These are phyloP conservation scores for Trametes sp. DNA, from an alignment of 1,284 basidiomycete species.

Conservation along the genomic window DNA sequence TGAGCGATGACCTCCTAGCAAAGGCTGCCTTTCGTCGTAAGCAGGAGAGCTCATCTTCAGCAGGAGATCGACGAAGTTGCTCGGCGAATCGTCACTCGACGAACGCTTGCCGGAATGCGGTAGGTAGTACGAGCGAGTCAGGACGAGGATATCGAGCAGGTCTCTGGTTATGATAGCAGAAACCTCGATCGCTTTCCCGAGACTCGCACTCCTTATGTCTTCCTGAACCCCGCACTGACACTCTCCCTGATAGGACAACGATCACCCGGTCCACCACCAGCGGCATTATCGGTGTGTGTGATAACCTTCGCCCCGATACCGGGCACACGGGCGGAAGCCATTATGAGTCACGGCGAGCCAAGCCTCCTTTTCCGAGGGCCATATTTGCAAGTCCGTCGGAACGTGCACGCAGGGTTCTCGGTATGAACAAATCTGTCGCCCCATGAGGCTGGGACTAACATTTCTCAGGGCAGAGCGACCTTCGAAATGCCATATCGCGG, in stretches of 20 bases:
- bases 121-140: background rate
- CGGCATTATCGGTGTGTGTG: slow-evolving; percentile 7
- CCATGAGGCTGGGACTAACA: slow-evolving; percentile 8
- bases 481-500: slow-evolving; percentile 28
- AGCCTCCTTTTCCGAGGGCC: background rate
- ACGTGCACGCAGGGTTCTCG: background rate
- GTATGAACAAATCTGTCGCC: background rate
- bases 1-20: slow-evolving; percentile 17
- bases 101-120: no score
- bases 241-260: slow-evolving; percentile 6
- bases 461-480: slow-evolving; percentile 1
- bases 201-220: background rate
- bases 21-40: slow-evolving; percentile 32
- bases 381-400: background rate
- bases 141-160: background rate
- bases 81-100: no score
- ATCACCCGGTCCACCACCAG: slow-evolving; percentile 8
- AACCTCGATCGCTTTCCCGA: background rate
- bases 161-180: background rate
- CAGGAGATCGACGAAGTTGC: no score
- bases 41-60: background rate
- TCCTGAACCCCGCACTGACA: background rate
- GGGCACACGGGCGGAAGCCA: background rate
- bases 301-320: background rate
- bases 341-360: background rate